phyloP scores from a whole-genome alignment of 192 early-diverging fungal species.

The Nowakowskiella sp. region DNA sequence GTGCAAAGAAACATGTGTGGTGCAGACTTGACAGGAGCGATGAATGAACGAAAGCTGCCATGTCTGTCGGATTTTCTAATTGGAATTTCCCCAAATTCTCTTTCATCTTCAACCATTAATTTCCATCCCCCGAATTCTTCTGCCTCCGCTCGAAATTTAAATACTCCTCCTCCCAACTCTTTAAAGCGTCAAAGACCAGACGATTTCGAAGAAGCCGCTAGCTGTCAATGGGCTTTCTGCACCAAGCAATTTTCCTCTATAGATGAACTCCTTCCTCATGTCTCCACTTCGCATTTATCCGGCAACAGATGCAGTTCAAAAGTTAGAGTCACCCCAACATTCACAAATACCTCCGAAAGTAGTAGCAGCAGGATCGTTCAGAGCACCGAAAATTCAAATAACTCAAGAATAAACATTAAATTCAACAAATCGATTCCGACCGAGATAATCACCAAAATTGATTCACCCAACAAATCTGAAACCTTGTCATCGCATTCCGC shows the following conservation, averaged over 20 bases:
- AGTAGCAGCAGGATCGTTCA: constrained; percentile 4
- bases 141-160: too few relatives aligned
- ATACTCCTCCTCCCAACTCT: too few relatives aligned
- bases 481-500: neutral
- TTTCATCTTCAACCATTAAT: too few relatives aligned
- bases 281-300: constrained; percentile 26
- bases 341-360: neutral
- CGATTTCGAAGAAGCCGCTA: neutral
- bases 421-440: neutral
- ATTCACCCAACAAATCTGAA: neutral
- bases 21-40: too few relatives aligned
- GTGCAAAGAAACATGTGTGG: too few relatives aligned
- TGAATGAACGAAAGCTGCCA: too few relatives aligned
- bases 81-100: too few relatives aligned
- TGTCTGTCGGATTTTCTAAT: too few relatives aligned
- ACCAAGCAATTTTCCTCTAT: constrained; percentile 22
- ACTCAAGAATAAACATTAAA: constrained; percentile 3
- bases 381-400: neutral
- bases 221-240: constrained; percentile 34
- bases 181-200: too few relatives aligned
- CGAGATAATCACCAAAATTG: neutral
- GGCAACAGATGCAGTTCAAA: constrained; percentile 20
- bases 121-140: too few relatives aligned
- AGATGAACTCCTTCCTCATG: constrained; percentile 35
- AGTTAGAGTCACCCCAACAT: constrained; percentile 1